Percentiles rank a stretch among this genome's conserved stretches.
Conservation (phyloP, 2,329 filamentous ascomycete species). For the Scopulariopsis brevicaulis region DNA sequence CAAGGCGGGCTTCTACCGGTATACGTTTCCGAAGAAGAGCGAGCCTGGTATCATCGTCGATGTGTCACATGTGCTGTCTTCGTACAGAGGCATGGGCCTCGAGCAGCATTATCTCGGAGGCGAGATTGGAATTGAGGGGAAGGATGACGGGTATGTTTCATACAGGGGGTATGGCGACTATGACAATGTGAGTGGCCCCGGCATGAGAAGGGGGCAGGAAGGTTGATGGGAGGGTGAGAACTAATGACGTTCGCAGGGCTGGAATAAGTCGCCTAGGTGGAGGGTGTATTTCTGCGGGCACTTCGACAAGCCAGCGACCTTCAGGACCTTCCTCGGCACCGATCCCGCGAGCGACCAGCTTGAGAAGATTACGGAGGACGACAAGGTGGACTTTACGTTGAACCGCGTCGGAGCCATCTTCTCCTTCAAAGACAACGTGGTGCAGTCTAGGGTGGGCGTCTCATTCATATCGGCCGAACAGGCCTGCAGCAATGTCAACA, state of each 20-base stretch:
- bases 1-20: conserved; percentile 49
- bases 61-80: conserved; percentile 54
- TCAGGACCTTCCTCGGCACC: conserved; percentile 29
- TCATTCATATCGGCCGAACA: conserved; percentile 53
- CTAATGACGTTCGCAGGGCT: conserved; percentile 28
- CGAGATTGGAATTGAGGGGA: conserved; percentile 37
- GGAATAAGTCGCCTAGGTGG: conserved; percentile 54
- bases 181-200: conserved; percentile 35
- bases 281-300: conserved; percentile 52
- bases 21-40: conserved; percentile 37
- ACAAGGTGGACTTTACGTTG: conserved; percentile 18
- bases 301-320: conserved; percentile 36
- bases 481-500: conserved; percentile 46
- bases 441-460: conserved; percentile 52
- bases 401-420: conserved; percentile 40
- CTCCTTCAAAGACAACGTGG: conserved; percentile 31
- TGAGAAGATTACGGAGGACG: conserved; percentile 17
- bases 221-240: not conserved
- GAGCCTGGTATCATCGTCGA: conserved; percentile 42
- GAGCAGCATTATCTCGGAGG: conserved; percentile 54
- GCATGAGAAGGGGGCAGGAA: not conserved
- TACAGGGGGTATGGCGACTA: conserved; percentile 53
- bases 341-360: conserved; percentile 18
- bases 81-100: conserved; percentile 46
- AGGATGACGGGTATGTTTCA: conserved; percentile 18